Conservation (phyloP, 2,329 filamentous ascomycete genomes). For the Alternaria brassicae region DNA sequence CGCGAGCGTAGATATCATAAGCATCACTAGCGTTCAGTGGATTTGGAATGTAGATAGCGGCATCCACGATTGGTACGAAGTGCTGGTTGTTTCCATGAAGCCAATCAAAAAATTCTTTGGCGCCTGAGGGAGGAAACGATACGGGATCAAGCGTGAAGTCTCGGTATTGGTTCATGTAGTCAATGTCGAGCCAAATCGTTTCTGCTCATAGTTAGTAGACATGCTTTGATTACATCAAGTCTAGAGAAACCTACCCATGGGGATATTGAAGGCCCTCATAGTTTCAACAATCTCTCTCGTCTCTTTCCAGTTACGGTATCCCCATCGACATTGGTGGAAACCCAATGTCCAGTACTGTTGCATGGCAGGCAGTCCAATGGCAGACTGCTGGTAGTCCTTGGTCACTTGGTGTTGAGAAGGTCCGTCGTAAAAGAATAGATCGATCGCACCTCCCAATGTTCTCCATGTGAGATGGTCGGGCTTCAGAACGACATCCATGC, state of each 20-base stretch:
- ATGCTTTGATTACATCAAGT: not conserved
- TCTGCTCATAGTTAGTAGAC: conserved; percentile 20
- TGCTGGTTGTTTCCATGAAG: conserved; percentile 64
- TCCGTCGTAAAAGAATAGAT: conserved; percentile 81
- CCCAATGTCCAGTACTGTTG: conserved; percentile 84
- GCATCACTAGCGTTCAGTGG: conserved; percentile 70
- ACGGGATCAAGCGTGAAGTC: conserved; percentile 65
- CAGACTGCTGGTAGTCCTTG: conserved; percentile 71
- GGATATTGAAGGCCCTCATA: conserved; percentile 63
- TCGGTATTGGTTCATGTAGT: conserved; percentile 56
- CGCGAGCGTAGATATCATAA: conserved; percentile 60
- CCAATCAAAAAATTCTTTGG: conserved; percentile 59
- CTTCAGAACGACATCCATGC: conserved; percentile 73
- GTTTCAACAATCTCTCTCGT: conserved; percentile 65
- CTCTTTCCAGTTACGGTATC: conserved; percentile 75
- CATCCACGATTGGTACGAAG: conserved; percentile 68
- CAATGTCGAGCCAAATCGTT: conserved; percentile 56
- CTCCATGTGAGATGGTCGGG: conserved; percentile 74
- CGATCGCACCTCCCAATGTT: conserved; percentile 76
- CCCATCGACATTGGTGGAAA: conserved; percentile 85
- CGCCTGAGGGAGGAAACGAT: conserved; percentile 59
- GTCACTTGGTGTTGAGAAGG: conserved; percentile 73
- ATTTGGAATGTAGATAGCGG: conserved; percentile 75
- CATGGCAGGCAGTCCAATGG: conserved; percentile 75
- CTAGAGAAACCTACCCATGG: conserved; percentile 46